Percentiles rank a stretch among this genome's conserved stretches.
Evolutionary conservation across 2,329 filamentous ascomycete species (phyloP).

Genomic region (Cryphonectria parasitica): DNA sequence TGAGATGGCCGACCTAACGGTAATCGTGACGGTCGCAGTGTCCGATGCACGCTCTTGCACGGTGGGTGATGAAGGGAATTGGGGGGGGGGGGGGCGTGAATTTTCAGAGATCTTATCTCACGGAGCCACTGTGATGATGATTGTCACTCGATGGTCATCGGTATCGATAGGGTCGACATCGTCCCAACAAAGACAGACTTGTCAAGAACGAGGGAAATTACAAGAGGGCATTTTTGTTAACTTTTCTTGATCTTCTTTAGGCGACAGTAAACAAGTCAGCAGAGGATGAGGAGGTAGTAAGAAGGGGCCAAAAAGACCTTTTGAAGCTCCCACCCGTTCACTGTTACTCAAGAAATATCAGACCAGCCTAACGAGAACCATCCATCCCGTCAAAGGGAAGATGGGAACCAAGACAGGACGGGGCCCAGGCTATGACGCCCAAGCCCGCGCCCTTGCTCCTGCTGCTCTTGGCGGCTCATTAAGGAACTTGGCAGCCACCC

Average conservation of each 20-base stretch:
- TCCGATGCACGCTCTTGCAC: background rate
- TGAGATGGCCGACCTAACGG: background rate
- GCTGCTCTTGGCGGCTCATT: background rate
- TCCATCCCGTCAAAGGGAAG: background rate
- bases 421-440: background rate
- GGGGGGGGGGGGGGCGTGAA: no score
- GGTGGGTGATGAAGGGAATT: background rate
- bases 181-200: background rate
- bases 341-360: background rate
- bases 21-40: background rate
- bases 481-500: background rate
- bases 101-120: background rate
- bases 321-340: background rate
- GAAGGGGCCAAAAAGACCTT: background rate
- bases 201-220: background rate
- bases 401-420: background rate
- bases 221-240: background rate
- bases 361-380: background rate
- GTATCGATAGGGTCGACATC: background rate
- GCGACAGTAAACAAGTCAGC: background rate
- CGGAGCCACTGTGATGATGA: background rate
- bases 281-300: background rate
- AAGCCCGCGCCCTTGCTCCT: background rate
- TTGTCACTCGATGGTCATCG: background rate
- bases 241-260: background rate